A percentile compares a stretch with the other conserved stretches of the same genome.
Conservation (phyloP, 1,139 yeast species). For the Blastobotrys persicus region DNA sequence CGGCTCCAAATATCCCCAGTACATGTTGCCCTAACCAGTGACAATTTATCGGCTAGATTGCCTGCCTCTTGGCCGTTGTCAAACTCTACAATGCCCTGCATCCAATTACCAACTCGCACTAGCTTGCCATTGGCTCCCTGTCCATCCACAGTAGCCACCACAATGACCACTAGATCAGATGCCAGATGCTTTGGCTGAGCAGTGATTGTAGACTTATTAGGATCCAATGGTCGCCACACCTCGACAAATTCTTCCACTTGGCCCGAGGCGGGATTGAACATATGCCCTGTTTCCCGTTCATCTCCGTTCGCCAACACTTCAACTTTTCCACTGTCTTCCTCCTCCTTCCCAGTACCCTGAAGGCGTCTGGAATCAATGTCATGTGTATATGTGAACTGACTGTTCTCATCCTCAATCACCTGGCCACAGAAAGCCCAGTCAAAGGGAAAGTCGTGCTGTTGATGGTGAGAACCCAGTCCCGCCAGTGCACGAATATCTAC, state of each 20-base stretch:
- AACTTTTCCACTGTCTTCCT: conserved; percentile 23
- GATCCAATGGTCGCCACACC: conserved; percentile 56
- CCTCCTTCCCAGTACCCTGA: conserved; percentile 19
- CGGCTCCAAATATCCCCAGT: conserved; percentile 16
- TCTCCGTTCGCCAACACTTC: conserved; percentile 42
- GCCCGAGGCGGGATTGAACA: conserved; percentile 51
- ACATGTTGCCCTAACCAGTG: conserved; percentile 17
- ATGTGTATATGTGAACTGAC: conserved; percentile 38
- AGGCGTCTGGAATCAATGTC: conserved; percentile 43
- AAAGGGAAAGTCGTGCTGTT: conserved; percentile 30
- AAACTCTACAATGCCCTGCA: conserved; percentile 23
- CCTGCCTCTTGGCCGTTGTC: conserved; percentile 6
- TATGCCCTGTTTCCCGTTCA: conserved; percentile 53
- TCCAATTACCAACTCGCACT: conserved; percentile 27
- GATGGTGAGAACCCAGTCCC: conserved; percentile 3
- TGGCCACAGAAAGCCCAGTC: conserved; percentile 50
- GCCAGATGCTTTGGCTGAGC: conserved; percentile 8
- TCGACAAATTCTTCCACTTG: conserved; percentile 49
- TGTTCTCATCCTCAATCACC: conserved; percentile 32
- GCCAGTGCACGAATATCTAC: conserved; percentile 43
- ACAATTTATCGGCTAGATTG: conserved; percentile 15
- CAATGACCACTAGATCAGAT: conserved; percentile 14
- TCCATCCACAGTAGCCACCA: conserved; percentile 20
- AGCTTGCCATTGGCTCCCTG: conserved; percentile 23
- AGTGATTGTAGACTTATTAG: conserved; percentile 36